phyloP scores from a whole-genome alignment of 2,329 filamentous ascomycete genomes.

The Phaeoacremonium minimum region DNA sequence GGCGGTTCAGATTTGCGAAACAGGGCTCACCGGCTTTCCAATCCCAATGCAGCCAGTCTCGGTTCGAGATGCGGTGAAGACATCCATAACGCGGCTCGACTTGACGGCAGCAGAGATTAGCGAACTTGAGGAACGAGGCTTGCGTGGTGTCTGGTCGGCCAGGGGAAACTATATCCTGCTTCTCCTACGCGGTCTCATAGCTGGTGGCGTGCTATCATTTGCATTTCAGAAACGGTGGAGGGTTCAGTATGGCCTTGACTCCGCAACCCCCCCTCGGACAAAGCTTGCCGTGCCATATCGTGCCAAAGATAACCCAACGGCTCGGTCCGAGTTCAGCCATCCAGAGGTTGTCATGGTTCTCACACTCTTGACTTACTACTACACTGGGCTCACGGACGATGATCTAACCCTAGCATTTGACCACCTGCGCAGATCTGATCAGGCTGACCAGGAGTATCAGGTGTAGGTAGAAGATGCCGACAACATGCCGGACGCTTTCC shows the following conservation, averaged over 20 bases:
- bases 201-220: conserved; percentile 49
- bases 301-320: conserved; percentile 53
- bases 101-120: conserved; percentile 23
- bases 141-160: conserved; percentile 28
- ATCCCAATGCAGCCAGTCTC: neutral
- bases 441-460: conserved; percentile 45
- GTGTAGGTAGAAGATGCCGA: conserved; percentile 36
- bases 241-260: conserved; percentile 59
- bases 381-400: conserved; percentile 45
- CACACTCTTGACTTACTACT: conserved; percentile 54
- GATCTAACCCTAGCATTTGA: conserved; percentile 44
- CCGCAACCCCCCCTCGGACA: conserved; percentile 29
- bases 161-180: conserved; percentile 31
- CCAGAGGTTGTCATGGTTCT: conserved; percentile 53
- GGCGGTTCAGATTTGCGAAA: conserved; percentile 33
- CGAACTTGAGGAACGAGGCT: conserved; percentile 24
- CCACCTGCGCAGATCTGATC: conserved; percentile 44
- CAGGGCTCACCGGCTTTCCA: conserved; percentile 26
- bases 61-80: neutral
- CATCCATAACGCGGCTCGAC: conserved; percentile 33
- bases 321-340: conserved; percentile 58
- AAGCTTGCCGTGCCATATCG: conserved; percentile 54
- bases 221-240: conserved; percentile 57
- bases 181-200: conserved; percentile 52
- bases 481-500: conserved; percentile 29